Evolutionary conservation across 345 rosid species (phyloP).

Genomic region (Nasturtium officinale): DNA sequence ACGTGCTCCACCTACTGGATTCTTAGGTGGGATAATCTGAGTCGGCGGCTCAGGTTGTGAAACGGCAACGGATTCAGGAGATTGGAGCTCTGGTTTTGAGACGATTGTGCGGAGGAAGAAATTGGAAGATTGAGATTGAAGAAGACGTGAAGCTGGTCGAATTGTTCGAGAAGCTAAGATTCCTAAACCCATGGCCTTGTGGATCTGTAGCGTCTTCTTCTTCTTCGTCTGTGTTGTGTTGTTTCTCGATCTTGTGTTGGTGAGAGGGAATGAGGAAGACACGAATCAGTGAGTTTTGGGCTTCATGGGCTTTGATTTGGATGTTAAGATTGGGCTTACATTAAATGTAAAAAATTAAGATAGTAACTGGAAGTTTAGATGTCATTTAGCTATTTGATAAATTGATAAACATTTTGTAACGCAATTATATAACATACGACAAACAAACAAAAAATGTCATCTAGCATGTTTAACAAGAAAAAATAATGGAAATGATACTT

Average conservation of each 20-base stretch:
- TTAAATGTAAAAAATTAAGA: too few species aligned
- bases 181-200: constrained; percentile 70
- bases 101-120: constrained; percentile 63
- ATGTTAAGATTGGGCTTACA: neutral
- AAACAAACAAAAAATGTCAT: too few species aligned
- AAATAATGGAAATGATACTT: too few species aligned
- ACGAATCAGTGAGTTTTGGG: constrained; percentile 27
- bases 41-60: constrained; percentile 60
- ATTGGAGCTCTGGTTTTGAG: constrained; percentile 75
- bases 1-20: constrained; percentile 83
- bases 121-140: constrained; percentile 44
- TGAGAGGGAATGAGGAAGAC: constrained; percentile 5
- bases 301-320: constrained; percentile 14
- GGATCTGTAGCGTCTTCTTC: constrained; percentile 37
- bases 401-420: too few species aligned
- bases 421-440: too few species aligned
- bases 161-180: constrained; percentile 70
- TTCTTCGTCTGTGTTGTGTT: constrained; percentile 1
- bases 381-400: too few species aligned
- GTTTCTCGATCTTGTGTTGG: constrained; percentile 30
- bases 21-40: constrained; percentile 58
- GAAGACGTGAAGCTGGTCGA: constrained; percentile 48
- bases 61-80: constrained; percentile 58
- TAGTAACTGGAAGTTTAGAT: too few species aligned
- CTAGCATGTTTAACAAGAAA: too few species aligned